Evolutionary conservation across 352 stramenopile genomes (phyloP).

Genomic region (Phytophthora crassamura): DNA sequence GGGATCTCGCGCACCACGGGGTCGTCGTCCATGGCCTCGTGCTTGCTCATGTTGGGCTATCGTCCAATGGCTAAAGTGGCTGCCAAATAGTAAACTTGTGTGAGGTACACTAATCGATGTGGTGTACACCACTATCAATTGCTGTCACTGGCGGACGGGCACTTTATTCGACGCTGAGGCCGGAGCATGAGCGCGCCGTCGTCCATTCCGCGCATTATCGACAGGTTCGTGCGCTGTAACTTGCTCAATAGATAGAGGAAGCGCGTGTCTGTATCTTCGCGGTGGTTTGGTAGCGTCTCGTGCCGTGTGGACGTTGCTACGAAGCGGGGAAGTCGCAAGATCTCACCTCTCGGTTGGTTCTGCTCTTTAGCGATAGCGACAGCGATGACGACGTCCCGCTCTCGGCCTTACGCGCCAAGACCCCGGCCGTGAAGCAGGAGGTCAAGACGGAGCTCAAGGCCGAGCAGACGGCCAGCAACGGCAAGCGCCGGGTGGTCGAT

Average conservation of each 20-base stretch:
- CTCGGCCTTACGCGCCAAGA: conserved; percentile 57
- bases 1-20: conserved; percentile 85
- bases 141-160: neutral
- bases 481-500: conserved; percentile 40
- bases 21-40: conserved; percentile 57
- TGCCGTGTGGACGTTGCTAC: conserved; percentile 1
- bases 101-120: too few relatives aligned
- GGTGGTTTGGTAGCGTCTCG: neutral
- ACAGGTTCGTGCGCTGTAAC: conserved; percentile 38
- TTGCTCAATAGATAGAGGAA: conserved; percentile 9
- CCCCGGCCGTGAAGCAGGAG: conserved; percentile 30
- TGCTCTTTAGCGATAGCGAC: conserved; percentile 59
- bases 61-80: conserved; percentile 34
- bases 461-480: conserved; percentile 11
- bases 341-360: conserved; percentile 25
- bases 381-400: conserved; percentile 85
- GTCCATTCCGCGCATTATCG: conserved; percentile 43
- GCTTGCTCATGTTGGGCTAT: conserved; percentile 24
- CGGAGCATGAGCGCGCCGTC: conserved; percentile 33
- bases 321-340: conserved; percentile 25
- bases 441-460: conserved; percentile 35
- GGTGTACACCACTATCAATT: too few relatives aligned
- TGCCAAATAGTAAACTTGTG: too few relatives aligned
- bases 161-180: conserved; percentile 20
- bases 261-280: neutral